Base-by-base conservation (phyloP, 352 stramenopile species). In the Globisporangium carolinianum region DNA sequence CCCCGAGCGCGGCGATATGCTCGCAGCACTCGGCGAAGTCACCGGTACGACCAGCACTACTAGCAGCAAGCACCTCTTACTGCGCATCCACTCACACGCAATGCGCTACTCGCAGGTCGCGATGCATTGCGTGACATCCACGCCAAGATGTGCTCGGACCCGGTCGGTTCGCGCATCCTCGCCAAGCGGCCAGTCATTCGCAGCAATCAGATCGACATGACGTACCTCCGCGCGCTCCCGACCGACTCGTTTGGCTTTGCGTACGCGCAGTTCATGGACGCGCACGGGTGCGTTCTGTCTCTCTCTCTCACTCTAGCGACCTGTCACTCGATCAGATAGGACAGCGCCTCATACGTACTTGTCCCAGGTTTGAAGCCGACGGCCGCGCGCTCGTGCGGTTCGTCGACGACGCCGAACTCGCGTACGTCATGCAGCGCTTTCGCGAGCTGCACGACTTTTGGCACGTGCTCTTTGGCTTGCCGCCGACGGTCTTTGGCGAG, bases 351-450 rank as follows among this genome's bases (percentile, higher is more conserved):
- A 17, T 10, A 35, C 14, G 3, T 41, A n/a, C 14, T 45, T 6
- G 32, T 11, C 14, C 0, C 47, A 84, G 74, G 15, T 98, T 98
- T 62, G 81, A 98, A 72, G 85, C 94, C 0, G 88, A 97, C 51
- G 74, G 76, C 14, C 91, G 91, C 39, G 72, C 76, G 17, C 74
- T 79, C 17, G 91, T 97, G 47, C 71, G 80, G 73, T 90, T 87
- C 64, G 83, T 97, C 18, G 89, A 98, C 52, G 94, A 99, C 69
- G 72, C 86, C 37, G 92, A 98, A 58, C 77, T 99, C 8, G 90
- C 93, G 10, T 99, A 98, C 70, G 88, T 99, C 9, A 98, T 99
- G 91, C 83, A 95, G 57, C 81, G 93, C 48, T 97, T 97, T 72
- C 79, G 95, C 50, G 91, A 97, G 72, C 68, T 75, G 45, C 97